Evolutionary conservation across 768 basidiomycete genomes (phyloP).

Genomic region (Hortiboletus campestris): DNA sequence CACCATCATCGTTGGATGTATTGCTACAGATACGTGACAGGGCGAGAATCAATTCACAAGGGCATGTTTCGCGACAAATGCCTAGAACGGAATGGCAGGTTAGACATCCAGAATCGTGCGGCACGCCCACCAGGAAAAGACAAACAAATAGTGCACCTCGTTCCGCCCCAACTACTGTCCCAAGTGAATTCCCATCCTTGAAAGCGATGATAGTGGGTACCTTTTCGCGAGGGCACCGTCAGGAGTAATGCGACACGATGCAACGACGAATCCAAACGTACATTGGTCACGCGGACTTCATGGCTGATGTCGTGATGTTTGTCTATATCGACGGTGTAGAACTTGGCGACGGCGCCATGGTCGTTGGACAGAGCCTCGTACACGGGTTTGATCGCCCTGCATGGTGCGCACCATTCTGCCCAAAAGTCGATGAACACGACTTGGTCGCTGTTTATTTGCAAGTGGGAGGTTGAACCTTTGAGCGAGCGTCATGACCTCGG

Average conservation of each 20-base stretch:
- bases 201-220: neutral
- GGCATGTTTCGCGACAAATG: neutral
- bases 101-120: neutral
- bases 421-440: constrained; percentile 11
- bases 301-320: constrained; percentile 16
- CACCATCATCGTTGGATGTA: neutral
- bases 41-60: neutral
- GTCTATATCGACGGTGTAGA: constrained; percentile 33
- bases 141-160: neutral
- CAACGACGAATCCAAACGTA: neutral
- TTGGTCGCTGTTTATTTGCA: neutral
- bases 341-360: neutral
- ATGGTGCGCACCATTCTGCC: constrained; percentile 9
- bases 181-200: neutral
- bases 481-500: neutral
- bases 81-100: neutral
- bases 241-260: neutral
- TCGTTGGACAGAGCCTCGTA: constrained; percentile 3
- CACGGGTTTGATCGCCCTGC: constrained; percentile 4
- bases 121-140: neutral
- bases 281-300: constrained; percentile 3
- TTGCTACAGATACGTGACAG: neutral
- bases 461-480: neutral
- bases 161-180: neutral
- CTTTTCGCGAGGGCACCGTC: neutral